Evolutionary conservation across 2,329 filamentous ascomycete genomes (phyloP).

Genomic region (Furcasterigmium sp.): DNA sequence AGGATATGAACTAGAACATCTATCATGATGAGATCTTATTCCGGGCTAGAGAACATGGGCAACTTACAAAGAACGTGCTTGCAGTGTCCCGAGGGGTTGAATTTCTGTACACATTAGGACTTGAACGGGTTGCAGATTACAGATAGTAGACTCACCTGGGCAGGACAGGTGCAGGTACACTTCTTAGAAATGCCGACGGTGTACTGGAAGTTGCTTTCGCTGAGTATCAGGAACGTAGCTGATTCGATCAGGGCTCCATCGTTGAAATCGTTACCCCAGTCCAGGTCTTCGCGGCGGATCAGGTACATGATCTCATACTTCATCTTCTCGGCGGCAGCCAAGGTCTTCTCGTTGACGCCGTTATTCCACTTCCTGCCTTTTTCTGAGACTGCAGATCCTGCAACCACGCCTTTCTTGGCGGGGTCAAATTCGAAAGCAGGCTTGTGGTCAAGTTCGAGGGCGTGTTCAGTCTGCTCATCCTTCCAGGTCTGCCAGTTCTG

Average conservation of each 20-base stretch:
- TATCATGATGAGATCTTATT: not conserved
- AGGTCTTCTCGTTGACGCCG: not conserved
- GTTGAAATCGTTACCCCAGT: not conserved
- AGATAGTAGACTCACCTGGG: slow-evolving; percentile 1
- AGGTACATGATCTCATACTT: slow-evolving; percentile 5
- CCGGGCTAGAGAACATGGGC: not conserved
- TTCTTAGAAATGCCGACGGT: not conserved
- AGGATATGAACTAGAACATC: slow-evolving; percentile 8
- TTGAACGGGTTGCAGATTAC: not conserved
- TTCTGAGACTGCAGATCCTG: not conserved
- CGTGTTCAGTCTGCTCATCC: not conserved
- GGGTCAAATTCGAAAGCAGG: not conserved
- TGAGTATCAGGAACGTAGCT: not conserved
- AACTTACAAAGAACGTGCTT: slow-evolving; percentile 11
- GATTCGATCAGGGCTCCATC: not conserved
- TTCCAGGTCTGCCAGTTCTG: slow-evolving; percentile 3
- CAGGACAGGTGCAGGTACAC: slow-evolving; percentile 4
- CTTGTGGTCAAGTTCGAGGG: not conserved
- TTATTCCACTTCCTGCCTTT: not conserved
- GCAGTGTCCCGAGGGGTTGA: slow-evolving; percentile 5
- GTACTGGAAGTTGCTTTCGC: not conserved
- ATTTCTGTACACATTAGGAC: slow-evolving; percentile 1
- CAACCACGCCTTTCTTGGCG: not conserved
- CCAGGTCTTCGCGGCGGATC: slow-evolving; percentile 1
- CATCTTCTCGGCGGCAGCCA: slow-evolving; percentile 4